Percentiles rank a stretch among this genome's conserved stretches.
Conservation (phyloP, 2,329 filamentous ascomycete genomes). For the Calonectria hongkongensis region DNA sequence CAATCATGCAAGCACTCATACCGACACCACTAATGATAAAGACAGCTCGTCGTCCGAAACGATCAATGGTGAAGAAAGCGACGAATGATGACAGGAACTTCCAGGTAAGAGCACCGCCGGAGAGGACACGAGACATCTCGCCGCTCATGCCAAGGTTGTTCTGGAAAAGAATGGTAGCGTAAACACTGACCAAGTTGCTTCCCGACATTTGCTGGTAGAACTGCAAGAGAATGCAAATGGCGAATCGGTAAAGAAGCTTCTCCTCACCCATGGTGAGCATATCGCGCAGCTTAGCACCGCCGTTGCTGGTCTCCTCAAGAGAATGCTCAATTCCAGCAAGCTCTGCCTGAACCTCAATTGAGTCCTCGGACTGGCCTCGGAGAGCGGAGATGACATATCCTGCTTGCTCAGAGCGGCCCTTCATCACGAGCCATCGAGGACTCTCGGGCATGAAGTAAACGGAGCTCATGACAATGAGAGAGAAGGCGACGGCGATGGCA, state of each 20-base stretch:
- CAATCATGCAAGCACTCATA: constrained; percentile 50
- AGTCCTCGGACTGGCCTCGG: constrained; percentile 59
- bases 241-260: constrained; percentile 67
- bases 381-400: constrained; percentile 60
- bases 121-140: constrained; percentile 48
- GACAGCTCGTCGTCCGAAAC: constrained; percentile 49
- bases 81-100: constrained; percentile 56
- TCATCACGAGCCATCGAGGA: constrained; percentile 60
- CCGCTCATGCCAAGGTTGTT: constrained; percentile 48
- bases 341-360: constrained; percentile 63
- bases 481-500: constrained; percentile 58
- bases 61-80: constrained; percentile 52
- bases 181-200: constrained; percentile 52
- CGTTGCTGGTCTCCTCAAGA: constrained; percentile 63
- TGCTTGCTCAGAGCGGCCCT: constrained; percentile 56
- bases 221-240: constrained; percentile 55
- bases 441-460: constrained; percentile 61
- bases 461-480: constrained; percentile 54
- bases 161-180: constrained; percentile 53
- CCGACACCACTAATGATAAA: constrained; percentile 48
- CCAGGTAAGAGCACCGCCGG: constrained; percentile 51
- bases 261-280: constrained; percentile 69
- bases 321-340: constrained; percentile 68
- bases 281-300: constrained; percentile 62
- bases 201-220: constrained; percentile 55